Evolutionary conservation across 1,139 yeast species (phyloP).

Genomic region (Suhomyces bribrorum): DNA sequence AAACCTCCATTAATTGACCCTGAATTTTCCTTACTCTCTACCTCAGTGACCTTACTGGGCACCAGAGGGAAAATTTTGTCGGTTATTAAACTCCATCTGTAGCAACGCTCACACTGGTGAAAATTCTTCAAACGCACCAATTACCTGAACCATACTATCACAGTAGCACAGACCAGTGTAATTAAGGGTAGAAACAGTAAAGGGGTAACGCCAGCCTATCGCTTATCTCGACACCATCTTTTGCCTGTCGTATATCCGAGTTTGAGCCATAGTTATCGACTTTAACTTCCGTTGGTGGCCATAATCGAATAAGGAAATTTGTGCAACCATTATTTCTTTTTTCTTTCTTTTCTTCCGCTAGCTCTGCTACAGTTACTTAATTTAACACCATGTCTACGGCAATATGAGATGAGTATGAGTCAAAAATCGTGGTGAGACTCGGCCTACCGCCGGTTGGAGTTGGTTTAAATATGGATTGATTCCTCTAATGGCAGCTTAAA

Average conservation of each 20-base stretch:
- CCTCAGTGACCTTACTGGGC: background rate
- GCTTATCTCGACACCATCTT: too few relatives aligned
- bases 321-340: conserved; percentile 6
- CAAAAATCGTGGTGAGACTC: background rate
- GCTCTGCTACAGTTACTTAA: conserved; percentile 9
- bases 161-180: background rate
- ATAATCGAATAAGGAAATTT: conserved; percentile 1
- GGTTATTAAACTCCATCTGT: background rate
- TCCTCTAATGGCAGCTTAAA: conserved; percentile 9
- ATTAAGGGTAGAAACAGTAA: background rate
- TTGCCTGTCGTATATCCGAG: too few relatives aligned
- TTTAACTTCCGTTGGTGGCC: background rate
- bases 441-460: background rate
- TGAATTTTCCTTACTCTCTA: too few relatives aligned
- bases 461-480: conserved; percentile 2
- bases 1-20: too few relatives aligned
- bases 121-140: background rate
- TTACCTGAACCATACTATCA: background rate
- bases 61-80: background rate
- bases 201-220: too few relatives aligned
- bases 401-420: background rate
- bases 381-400: conserved; percentile 4
- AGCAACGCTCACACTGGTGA: background rate
- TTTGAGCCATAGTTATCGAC: too few relatives aligned
- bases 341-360: conserved; percentile 3